Evolutionary conservation across 2,329 filamentous ascomycete species (phyloP).

Genomic region (Colletotrichum somersetense): DNA sequence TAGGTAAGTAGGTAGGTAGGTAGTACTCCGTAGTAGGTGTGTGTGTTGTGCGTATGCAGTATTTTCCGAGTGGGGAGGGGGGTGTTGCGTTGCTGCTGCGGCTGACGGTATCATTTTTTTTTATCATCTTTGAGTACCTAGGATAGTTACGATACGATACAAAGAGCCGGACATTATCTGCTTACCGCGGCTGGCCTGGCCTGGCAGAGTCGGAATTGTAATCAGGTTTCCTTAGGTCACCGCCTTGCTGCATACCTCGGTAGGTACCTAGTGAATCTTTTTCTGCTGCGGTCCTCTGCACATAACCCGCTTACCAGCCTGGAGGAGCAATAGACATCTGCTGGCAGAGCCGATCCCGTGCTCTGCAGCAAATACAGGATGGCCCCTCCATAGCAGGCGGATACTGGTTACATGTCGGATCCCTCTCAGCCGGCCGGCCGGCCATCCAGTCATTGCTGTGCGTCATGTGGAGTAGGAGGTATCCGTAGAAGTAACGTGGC

Average conservation of each 20-base stretch:
- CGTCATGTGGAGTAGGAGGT: conserved; percentile 2
- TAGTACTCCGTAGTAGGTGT: too few species aligned
- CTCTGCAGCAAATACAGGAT: conserved; percentile 9
- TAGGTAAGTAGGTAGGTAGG: too few species aligned
- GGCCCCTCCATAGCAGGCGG: not conserved
- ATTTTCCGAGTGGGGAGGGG: not conserved
- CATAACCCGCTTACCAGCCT: not conserved
- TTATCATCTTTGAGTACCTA: too few species aligned
- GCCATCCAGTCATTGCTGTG: conserved; percentile 3
- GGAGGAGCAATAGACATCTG: not conserved
- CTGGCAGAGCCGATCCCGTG: conserved; percentile 5
- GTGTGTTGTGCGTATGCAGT: not conserved
- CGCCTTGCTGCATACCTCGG: not conserved
- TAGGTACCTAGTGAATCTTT: too few species aligned
- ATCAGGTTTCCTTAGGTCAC: not conserved
- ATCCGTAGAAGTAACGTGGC: not conserved
- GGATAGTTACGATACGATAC: not conserved
- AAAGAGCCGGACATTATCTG: not conserved
- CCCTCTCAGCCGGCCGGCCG: not conserved
- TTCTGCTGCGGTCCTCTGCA: not conserved
- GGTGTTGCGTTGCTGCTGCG: not conserved
- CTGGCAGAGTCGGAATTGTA: not conserved
- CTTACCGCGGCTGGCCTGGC: not conserved
- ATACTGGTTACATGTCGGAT: not conserved
- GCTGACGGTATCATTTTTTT: not conserved